These are phyloP conservation scores for Macrophomina pseudophaseolina DNA, from an alignment of 2,329 filamentous ascomycete genomes.

Conservation along the genomic window DNA sequence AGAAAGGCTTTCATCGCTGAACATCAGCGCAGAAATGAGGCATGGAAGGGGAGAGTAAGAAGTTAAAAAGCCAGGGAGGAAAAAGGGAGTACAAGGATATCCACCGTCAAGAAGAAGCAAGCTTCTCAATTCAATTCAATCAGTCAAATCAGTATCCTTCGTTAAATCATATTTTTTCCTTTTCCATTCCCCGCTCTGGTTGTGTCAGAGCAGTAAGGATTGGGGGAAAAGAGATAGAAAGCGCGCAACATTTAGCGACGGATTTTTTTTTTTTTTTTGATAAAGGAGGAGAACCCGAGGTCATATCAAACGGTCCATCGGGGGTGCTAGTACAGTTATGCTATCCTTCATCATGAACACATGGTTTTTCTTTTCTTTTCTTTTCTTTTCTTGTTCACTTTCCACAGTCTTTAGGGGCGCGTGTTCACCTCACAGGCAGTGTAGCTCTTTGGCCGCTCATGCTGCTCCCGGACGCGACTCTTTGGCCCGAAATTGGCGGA, in stretches of 20 bases:
- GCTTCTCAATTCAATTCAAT: background rate
- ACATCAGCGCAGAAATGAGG: no score
- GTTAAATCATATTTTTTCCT: slow-evolving; percentile 15
- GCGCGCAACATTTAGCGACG: background rate
- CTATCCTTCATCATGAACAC: slow-evolving; percentile 14
- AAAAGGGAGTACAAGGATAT: background rate
- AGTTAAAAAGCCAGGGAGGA: background rate
- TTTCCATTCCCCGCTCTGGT: background rate
- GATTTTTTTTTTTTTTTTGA: background rate
- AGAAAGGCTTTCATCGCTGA: no score
- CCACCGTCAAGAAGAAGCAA: background rate
- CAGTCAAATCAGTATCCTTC: slow-evolving; percentile 18
- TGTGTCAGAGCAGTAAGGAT: background rate
- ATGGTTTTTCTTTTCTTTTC: background rate
- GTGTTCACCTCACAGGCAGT: slow-evolving; percentile 5
- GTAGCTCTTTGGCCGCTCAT: slow-evolving; percentile 1
- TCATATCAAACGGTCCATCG: background rate
- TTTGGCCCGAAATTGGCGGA: background rate
- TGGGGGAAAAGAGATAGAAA: background rate
- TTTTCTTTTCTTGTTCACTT: background rate
- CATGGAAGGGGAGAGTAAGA: no score
- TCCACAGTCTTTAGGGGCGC: background rate
- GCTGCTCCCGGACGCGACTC: slow-evolving; percentile 7
- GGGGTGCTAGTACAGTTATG: slow-evolving; percentile 13
- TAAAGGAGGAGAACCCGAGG: background rate